Conservation (phyloP, 305 asterid genomes). For the Solanum hybrid region DNA sequence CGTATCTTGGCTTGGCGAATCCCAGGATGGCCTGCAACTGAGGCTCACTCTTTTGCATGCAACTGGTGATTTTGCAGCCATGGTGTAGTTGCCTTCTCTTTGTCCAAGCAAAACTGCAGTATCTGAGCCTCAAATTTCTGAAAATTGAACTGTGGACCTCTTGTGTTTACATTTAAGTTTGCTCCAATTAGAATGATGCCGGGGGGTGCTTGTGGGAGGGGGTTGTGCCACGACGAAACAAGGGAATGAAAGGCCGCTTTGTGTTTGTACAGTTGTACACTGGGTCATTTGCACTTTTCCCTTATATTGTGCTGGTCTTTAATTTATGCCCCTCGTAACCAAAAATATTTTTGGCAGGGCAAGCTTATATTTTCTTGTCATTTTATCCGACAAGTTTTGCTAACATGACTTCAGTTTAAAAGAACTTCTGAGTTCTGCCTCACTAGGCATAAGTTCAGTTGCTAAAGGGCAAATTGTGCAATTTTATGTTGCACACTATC, state of each 20-base stretch:
- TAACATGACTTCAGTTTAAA: neutral
- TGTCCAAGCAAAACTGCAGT: neutral
- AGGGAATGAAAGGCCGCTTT: neutral
- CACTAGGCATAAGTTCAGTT: neutral
- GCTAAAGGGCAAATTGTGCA: neutral
- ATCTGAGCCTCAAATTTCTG: constrained; percentile 15
- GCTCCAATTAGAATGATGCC: neutral
- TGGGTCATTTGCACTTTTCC: neutral
- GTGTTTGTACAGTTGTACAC: neutral
- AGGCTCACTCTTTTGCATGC: constrained; percentile 1
- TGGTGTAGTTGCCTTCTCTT: neutral
- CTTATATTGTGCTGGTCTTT: neutral
- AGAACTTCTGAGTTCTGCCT: neutral
- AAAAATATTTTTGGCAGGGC: neutral
- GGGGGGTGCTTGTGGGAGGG: neutral
- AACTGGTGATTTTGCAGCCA: constrained; percentile 28
- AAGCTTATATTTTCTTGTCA: neutral
- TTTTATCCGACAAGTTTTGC: neutral
- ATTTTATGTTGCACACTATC: neutral
- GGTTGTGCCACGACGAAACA: neutral
- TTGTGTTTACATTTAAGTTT: neutral
- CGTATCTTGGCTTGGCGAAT: constrained; percentile 15
- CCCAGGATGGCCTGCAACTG: constrained; percentile 12
- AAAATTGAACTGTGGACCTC: neutral
- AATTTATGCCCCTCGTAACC: neutral